These are phyloP conservation scores for Liquidambar formosana DNA, from an alignment of 164 flowering plant genomes.

Conservation along the genomic window DNA sequence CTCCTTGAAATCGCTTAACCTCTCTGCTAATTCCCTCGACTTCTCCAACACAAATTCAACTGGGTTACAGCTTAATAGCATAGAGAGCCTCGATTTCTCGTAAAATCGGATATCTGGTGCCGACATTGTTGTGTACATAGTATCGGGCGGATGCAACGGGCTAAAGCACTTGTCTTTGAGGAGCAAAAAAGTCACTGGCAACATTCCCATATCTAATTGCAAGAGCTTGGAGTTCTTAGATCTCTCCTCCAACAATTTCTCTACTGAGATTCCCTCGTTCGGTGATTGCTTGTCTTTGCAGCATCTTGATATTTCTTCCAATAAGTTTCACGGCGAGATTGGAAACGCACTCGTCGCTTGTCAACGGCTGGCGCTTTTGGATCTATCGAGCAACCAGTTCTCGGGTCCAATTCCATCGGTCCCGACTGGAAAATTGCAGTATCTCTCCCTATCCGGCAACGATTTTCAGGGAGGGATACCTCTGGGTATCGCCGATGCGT, in stretches of 20 bases:
- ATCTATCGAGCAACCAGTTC: slow-evolving; percentile 61
- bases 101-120: slow-evolving; percentile 52
- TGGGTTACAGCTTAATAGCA: slow-evolving; percentile 19
- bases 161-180: slow-evolving; percentile 42
- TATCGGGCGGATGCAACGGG: slow-evolving; percentile 50
- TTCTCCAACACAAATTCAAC: slow-evolving; percentile 25
- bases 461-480: slow-evolving; percentile 60
- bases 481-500: slow-evolving; percentile 32
- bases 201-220: slow-evolving; percentile 37
- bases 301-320: slow-evolving; percentile 64
- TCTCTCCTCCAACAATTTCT: slow-evolving; percentile 65
- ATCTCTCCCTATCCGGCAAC: slow-evolving; percentile 49
- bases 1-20: slow-evolving; percentile 47
- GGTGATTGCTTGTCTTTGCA: slow-evolving; percentile 42
- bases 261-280: slow-evolving; percentile 38
- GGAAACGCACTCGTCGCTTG: slow-evolving; percentile 32
- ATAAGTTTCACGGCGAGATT: slow-evolving; percentile 54
- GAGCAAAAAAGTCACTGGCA: slow-evolving; percentile 56
- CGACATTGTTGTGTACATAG: slow-evolving; percentile 40
- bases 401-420: slow-evolving; percentile 57
- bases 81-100: slow-evolving; percentile 70
- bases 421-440: slow-evolving; percentile 39
- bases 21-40: slow-evolving; percentile 54
- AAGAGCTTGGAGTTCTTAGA: slow-evolving; percentile 48
- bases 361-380: slow-evolving; percentile 43